Evolutionary conservation across 768 basidiomycete species (phyloP).

Genomic region (Mycena vulgaris): DNA sequence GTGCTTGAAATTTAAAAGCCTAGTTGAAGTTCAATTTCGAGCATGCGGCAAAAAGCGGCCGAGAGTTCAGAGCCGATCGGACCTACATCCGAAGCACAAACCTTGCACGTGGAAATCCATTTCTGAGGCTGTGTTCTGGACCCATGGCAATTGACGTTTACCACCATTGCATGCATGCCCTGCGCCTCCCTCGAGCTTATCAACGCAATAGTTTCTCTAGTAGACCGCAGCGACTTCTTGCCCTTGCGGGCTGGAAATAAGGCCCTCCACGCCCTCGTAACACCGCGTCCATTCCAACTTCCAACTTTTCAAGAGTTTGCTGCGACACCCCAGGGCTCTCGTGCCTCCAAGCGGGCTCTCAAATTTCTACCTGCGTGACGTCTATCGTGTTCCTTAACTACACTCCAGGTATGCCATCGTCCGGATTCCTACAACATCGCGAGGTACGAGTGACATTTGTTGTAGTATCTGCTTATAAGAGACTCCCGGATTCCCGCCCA

Average conservation of each 20-base stretch:
- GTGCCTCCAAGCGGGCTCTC: not conserved
- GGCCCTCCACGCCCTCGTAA: not conserved
- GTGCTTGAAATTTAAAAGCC: too few species aligned
- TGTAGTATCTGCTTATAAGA: too few species aligned
- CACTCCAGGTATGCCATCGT: not conserved
- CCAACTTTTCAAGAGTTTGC: not conserved
- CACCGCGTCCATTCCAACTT: not conserved
- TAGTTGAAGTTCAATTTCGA: too few species aligned
- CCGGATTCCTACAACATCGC: too few species aligned
- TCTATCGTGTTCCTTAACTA: not conserved
- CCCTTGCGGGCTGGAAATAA: not conserved
- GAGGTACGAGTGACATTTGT: too few species aligned
- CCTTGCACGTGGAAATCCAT: too few species aligned
- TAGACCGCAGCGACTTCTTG: not conserved
- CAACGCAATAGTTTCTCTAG: not conserved
- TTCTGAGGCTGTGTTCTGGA: too few species aligned
- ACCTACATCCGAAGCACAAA: too few species aligned
- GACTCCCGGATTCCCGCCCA: too few species aligned
- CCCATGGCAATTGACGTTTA: too few species aligned
- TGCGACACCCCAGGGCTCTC: not conserved
- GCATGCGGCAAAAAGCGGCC: too few species aligned
- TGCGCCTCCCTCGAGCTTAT: not conserved
- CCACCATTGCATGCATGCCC: conserved; percentile 1
- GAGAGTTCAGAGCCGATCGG: too few species aligned
- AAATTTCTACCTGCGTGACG: not conserved